Conservation (phyloP, 208 protist species). For the Trypanosoma melophagium region DNA sequence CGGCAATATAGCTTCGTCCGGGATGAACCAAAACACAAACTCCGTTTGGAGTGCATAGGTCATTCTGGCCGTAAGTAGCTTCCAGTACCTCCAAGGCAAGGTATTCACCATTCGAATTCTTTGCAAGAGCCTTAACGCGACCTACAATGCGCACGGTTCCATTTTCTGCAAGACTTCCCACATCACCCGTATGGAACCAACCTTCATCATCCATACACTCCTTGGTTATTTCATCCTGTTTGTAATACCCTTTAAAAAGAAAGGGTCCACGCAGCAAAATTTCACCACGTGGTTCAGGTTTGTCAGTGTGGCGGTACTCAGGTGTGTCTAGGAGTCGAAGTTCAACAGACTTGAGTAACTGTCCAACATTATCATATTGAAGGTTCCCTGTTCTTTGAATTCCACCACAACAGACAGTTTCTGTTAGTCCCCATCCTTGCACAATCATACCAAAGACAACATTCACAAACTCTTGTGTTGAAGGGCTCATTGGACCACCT, state of each 20-base stretch:
- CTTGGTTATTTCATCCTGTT: constrained; percentile 79
- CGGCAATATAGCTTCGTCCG: constrained; percentile 63
- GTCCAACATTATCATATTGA: constrained; percentile 67
- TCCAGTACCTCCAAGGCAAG: constrained; percentile 86
- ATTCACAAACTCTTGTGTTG: constrained; percentile 84
- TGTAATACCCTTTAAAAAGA: constrained; percentile 89
- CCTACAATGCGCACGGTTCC: constrained; percentile 79
- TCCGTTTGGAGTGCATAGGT: constrained; percentile 52
- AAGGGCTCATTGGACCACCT: constrained; percentile 68
- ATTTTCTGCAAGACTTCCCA: constrained; percentile 56
- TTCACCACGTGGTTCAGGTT: constrained; percentile 72
- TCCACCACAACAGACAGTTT: constrained; percentile 64
- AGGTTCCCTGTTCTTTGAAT: constrained; percentile 71
- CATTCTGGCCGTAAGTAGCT: constrained; percentile 62
- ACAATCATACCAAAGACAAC: constrained; percentile 78
- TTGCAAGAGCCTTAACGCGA: constrained; percentile 90
- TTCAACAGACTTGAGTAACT: constrained; percentile 69
- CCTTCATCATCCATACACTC: constrained; percentile 75
- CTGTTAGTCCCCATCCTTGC: constrained; percentile 89
- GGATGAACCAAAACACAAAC: constrained; percentile 80
- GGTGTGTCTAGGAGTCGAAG: constrained; percentile 91
- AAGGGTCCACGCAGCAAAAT: constrained; percentile 72
- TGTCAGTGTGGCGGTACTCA: constrained; percentile 73
- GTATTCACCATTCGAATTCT: constrained; percentile 92
- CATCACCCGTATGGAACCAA: constrained; percentile 90